These are phyloP conservation scores for Rhynchosporium agropyri DNA, from an alignment of 2,329 filamentous ascomycete species.

Conservation along the genomic window DNA sequence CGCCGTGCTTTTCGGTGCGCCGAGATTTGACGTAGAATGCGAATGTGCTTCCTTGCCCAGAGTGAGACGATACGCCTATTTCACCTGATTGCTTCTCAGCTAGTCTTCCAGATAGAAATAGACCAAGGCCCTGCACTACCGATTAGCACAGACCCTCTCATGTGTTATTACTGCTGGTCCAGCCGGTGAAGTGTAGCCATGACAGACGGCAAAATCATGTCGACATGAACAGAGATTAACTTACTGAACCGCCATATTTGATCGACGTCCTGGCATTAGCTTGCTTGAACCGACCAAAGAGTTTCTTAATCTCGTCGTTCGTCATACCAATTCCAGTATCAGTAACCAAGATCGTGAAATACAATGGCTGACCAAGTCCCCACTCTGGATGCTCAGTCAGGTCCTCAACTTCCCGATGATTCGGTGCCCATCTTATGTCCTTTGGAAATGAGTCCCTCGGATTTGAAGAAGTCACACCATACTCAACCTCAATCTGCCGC, in stretches of 20 bases:
- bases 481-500: conserved; percentile 54
- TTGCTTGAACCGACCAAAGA: conserved; percentile 82
- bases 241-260: conserved; percentile 71
- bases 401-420: conserved; percentile 24
- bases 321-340: conserved; percentile 77
- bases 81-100: conserved; percentile 79
- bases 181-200: background rate
- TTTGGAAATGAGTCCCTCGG: conserved; percentile 28
- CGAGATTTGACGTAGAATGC: conserved; percentile 71
- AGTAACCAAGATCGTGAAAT: conserved; percentile 71
- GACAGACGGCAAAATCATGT: background rate
- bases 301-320: conserved; percentile 67
- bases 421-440: conserved; percentile 33
- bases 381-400: conserved; percentile 38
- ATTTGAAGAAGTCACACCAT: conserved; percentile 25
- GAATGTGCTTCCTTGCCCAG: conserved; percentile 72
- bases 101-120: conserved; percentile 77
- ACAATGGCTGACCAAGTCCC: conserved; percentile 54
- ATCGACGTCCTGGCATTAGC: conserved; percentile 72
- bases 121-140: conserved; percentile 59
- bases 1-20: conserved; percentile 40
- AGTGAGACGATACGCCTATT: conserved; percentile 70
- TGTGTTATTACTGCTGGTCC: no score
- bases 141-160: background rate
- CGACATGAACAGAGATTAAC: background rate